Evolutionary conservation across 1,284 basidiomycete species (phyloP).

Genomic region (Moesziomyces sp.): DNA sequence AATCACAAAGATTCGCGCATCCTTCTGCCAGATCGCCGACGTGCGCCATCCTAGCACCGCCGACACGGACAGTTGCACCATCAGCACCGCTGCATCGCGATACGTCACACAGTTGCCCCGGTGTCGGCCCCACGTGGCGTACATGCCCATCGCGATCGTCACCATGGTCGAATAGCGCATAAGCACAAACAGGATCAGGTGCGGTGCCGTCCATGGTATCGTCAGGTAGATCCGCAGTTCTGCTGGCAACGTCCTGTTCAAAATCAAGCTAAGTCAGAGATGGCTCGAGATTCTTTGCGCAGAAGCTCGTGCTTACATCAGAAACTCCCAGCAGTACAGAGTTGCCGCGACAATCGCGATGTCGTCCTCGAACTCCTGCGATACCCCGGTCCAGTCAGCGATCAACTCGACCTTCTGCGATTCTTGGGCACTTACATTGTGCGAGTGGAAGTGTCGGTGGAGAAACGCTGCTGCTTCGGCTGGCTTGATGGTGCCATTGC

Average conservation of each 20-base stretch:
- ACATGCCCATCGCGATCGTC: constrained; percentile 38
- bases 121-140: constrained; percentile 33
- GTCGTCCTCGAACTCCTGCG: constrained; percentile 13
- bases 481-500: constrained; percentile 7
- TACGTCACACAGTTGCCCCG: constrained; percentile 31
- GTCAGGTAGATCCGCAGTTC: constrained; percentile 24
- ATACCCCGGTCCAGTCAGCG: too few species aligned
- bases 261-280: background rate
- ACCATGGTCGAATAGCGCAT: constrained; percentile 49
- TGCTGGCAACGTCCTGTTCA: constrained; percentile 28
- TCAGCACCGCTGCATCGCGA: constrained; percentile 32
- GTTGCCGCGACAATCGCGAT: constrained; percentile 30
- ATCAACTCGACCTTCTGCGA: background rate
- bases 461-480: constrained; percentile 5
- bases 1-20: constrained; percentile 43
- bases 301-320: constrained; percentile 18
- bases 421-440: constrained; percentile 13
- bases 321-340: constrained; percentile 34
- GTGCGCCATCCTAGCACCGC: constrained; percentile 56
- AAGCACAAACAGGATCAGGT: constrained; percentile 48
- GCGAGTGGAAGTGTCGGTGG: constrained; percentile 5
- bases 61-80: constrained; percentile 52
- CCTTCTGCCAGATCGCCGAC: constrained; percentile 56
- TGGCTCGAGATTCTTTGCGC: background rate
- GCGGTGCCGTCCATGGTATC: constrained; percentile 28